Base-by-base conservation (phyloP, 352 stramenopile species). In the Globisporangium camurandrum region DNA sequence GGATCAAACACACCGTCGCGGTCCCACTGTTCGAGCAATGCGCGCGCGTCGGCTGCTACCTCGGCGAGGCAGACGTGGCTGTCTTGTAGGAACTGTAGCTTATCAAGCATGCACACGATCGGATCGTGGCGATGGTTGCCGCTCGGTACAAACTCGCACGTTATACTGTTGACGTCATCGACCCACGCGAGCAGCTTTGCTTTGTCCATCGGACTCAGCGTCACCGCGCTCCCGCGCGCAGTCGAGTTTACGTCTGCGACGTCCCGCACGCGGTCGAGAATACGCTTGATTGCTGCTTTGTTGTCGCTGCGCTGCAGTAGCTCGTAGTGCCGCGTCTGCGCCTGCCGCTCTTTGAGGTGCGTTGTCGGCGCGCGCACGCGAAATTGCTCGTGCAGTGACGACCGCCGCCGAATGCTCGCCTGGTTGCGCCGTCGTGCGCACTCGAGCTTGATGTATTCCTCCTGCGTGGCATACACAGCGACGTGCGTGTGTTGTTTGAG, bases 391-490 rank as follows among this genome's bases (percentile, higher is more conserved):
- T 62, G 55, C 17, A 84, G 57, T 26, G 67, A 80, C 11, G 64
- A 64, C 16, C 71, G 62, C 0, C 67, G 71, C n/a, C 66, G 57
- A n/a, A 64, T 42, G 48, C 44, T 56, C 40, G 44, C 41, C 46
- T 77, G 66, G 34, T 83, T 82, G 45, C 73, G 73, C 16, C 73
- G 61, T 1, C 71, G 71, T 24, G 54, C 63, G 38, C 61, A 79
- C 67, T 84, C 72, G 27, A 83, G 55, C 34, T 78, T 70, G 42
- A 84, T 71, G 37, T 69, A 75, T 26, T 83, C 58, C 20, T 83
- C 76, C 73, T 87, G 31, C 12, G 17, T 17, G n/a, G 4, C 9
- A 31, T n/a, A 12, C 28, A 40, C 16, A 48, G 8, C 12, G 8
- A 38, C 12, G 26, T 47, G 16, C 39, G 23, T 36, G 6, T 16